These are phyloP conservation scores for Chalciporus piperatoides DNA, from an alignment of 1,284 basidiomycete genomes.

Conservation along the genomic window DNA sequence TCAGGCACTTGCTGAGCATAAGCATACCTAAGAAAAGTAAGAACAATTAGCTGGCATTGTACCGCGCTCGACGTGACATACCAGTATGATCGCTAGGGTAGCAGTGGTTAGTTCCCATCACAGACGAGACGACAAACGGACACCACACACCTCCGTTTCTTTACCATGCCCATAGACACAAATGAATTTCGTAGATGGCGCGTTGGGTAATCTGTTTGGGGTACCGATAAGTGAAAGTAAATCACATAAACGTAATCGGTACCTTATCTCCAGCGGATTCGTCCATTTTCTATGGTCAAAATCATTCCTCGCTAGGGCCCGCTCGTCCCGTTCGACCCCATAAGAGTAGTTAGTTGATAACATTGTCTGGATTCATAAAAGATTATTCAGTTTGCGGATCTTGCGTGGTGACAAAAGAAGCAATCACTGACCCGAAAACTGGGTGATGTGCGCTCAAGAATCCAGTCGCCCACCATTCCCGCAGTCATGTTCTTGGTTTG, in stretches of 20 bases:
- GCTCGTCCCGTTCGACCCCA: constrained; percentile 82
- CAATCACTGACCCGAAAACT: constrained; percentile 66
- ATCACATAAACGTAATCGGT: constrained; percentile 29
- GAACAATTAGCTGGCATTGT: not conserved
- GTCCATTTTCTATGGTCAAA: constrained; percentile 82
- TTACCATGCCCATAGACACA: constrained; percentile 97
- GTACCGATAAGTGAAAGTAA: not conserved
- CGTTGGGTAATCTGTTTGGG: constrained; percentile 70
- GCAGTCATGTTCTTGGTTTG: constrained; percentile 74
- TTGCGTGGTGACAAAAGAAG: not conserved
- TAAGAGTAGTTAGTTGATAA: constrained; percentile 87
- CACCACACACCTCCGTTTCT: constrained; percentile 76
- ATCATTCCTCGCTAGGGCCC: constrained; percentile 62
- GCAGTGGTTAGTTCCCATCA: constrained; percentile 3
- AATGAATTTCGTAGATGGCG: constrained; percentile 91
- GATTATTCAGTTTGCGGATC: constrained; percentile 4
- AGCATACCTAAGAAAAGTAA: constrained; percentile 54
- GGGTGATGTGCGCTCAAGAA: constrained; percentile 79
- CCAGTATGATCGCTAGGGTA: constrained; percentile 72
- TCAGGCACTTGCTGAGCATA: constrained; percentile 69
- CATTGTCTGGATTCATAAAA: constrained; percentile 69
- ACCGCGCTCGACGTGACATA: constrained; percentile 24
- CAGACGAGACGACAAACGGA: not conserved
- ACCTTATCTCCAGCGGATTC: constrained; percentile 90
- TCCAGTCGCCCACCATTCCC: constrained; percentile 72